Evolutionary conservation across 2,329 filamentous ascomycete species (phyloP), one percentile per base, ranked within the genome.

Genomic region (Trichoderma sp.): DNA sequence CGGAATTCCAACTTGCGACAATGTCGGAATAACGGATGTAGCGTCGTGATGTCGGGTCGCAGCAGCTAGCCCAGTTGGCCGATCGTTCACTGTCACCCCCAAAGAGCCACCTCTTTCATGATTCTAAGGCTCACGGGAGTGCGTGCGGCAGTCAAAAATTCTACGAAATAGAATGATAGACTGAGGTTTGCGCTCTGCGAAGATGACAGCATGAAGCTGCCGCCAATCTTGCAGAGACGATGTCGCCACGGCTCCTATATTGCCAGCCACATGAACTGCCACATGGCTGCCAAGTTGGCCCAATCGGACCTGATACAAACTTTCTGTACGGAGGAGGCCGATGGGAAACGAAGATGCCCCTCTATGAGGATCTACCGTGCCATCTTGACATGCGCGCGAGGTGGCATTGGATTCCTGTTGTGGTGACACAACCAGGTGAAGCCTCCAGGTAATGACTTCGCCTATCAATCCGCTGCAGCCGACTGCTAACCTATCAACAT

Each of bases 161-260:
- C 28, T 57, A 50, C 15, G 28, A 62, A 26, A n/a, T n/a, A 36
- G 57, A 11, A 61, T 15, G 32, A 53, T 53, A 62, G 67, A 69
- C 67, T 69, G 39, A 69, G 28, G 20, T 69, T 69, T 69, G 67
- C 67, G 67, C 67, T 69, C 57, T 36, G 67, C 20, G 9, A 61
- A 23, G 67, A 69, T 69, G 67, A 69, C 57, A 20, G 67, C 57
- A 69, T 61, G 30, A 36, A 53, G 67, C 30, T 34, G 57, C 67
- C 28, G 39, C 39, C 39, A 69, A 53, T 26, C 57, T 62, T 50
- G 39, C 20, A 62, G 39, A 62, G 67, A 15, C 20, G 28, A 20
- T 36, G 59, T 62, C 7, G 67, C 65, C 30, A 53, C 20, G 57
- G 15, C 26, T 53, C 30, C 17, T 61, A 28, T 36, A 39, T 36